Base-by-base conservation (phyloP, 208 protist genomes). In the Trypanosoma congolense region DNA sequence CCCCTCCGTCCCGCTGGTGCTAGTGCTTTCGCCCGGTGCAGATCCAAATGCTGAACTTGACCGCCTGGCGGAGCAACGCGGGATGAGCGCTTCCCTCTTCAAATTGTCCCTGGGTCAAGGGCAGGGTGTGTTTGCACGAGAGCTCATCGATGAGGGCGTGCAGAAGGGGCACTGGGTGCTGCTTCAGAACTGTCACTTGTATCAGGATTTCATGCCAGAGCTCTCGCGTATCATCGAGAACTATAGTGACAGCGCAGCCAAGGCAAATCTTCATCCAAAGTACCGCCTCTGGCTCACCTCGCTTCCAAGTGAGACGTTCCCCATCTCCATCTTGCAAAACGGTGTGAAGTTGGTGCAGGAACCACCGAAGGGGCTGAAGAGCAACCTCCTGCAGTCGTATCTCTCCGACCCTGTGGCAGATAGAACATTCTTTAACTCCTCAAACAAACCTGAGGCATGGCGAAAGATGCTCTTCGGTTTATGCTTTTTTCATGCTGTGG, bases 241-340 rank as follows among this genome's bases (percentile, higher is more conserved):
- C 60, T 93, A 96, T 62, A 90, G 83, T 55, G 83, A 93, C 47
- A 78, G 84, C 28, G 65, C 76, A 18, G 80, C 82, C 25, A 94
- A 97, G 69, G 73, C 87, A 29, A 85, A 83, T 50, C 73, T 98
- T 49, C 72, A 98, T 76, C 75, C 75, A 40, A 78, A 98, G 52
- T 99, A 98, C 82, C 84, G 98, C 18, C 70, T 99, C 14, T 99
- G 97, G 97, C 85, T 99, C 25, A 99, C 97, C 10, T 97, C 94
- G 6, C 93, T 99, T 71, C 98, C 98, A 6, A 94, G 91, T 41
- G 75, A 91, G n/a, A 78, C 77, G 6, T 99, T 99, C 83, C 98
- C 98, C 16, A 96, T 98, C 52, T 77, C 90, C 21, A 97, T 99
- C 55, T 73, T 99, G 48, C 97, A 99, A 75, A 97, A 98, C 71